A percentile compares a stretch with the other conserved stretches of the same genome.
Conservation (phyloP, 805 yeast genomes). For the Ogataea nonfermentans region DNA sequence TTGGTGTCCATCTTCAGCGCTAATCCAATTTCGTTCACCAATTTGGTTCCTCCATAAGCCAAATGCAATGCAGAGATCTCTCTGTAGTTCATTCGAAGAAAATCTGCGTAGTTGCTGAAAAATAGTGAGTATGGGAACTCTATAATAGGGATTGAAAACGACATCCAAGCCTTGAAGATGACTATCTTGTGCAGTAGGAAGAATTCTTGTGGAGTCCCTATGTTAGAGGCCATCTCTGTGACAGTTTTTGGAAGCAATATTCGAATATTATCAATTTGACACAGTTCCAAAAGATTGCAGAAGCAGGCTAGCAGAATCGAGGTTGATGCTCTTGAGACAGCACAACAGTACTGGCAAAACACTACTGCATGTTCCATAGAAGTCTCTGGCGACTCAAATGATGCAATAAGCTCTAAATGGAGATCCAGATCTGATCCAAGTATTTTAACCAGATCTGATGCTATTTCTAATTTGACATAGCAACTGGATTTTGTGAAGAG, state of each 20-base stretch:
- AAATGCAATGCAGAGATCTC: constrained; percentile 41
- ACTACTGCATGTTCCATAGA: constrained; percentile 40
- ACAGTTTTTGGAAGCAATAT: constrained; percentile 35
- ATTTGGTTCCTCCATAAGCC: constrained; percentile 26
- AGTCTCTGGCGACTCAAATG: constrained; percentile 37
- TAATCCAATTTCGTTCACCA: constrained; percentile 19
- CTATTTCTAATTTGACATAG: constrained; percentile 24
- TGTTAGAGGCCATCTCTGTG: constrained; percentile 21
- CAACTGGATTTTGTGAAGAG: constrained; percentile 20
- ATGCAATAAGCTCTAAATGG: constrained; percentile 32
- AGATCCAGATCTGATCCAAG: constrained; percentile 20
- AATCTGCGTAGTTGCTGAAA: constrained; percentile 31
- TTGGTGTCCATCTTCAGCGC: constrained; percentile 4
- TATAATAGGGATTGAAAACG: constrained; percentile 29
- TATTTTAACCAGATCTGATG: constrained; percentile 15
- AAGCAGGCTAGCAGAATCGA: constrained; percentile 35
- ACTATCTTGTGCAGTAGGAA: constrained; percentile 35
- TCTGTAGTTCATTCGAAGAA: constrained; percentile 34
- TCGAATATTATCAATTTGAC: constrained; percentile 32
- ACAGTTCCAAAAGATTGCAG: constrained; percentile 43
- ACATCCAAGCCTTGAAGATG: constrained; percentile 45
- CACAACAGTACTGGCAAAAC: constrained; percentile 37
- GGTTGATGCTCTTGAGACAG: constrained; percentile 33
- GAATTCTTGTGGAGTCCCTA: constrained; percentile 20
- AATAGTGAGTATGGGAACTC: constrained; percentile 43